Conservation (phyloP, 2,329 filamentous ascomycete genomes). For the Corynespora cassiicola region DNA sequence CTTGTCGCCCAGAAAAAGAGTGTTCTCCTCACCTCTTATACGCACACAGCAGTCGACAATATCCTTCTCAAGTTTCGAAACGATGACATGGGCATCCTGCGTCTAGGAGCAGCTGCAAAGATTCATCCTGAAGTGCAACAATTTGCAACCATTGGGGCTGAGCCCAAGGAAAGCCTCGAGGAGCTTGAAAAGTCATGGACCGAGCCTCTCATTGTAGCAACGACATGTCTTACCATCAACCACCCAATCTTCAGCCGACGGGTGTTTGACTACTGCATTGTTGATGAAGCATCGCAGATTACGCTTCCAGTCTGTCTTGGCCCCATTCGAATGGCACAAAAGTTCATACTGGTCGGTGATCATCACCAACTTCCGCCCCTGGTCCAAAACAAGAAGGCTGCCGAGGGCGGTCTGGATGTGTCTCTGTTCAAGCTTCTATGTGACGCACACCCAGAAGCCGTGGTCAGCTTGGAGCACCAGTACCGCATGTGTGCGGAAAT, state of each 20-base stretch:
- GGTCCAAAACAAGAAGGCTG: constrained; percentile 89
- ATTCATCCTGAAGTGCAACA: constrained; percentile 86
- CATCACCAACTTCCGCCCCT: constrained; percentile 95
- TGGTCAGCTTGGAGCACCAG: constrained; percentile 92
- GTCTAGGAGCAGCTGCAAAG: constrained; percentile 85
- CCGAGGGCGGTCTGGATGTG: constrained; percentile 84
- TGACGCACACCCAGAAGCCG: constrained; percentile 83
- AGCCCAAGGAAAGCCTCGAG: constrained; percentile 77
- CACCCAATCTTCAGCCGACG: constrained; percentile 88
- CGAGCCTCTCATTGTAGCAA: constrained; percentile 86
- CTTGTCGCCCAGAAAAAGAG: constrained; percentile 89
- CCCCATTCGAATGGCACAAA: constrained; percentile 89
- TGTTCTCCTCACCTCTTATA: constrained; percentile 92
- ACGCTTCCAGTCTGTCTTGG: constrained; percentile 93
- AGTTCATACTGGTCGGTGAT: constrained; percentile 94
- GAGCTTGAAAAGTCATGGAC: constrained; percentile 86
- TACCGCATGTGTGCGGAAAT: constrained; percentile 99
- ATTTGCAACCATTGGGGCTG: constrained; percentile 80
- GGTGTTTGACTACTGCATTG: constrained; percentile 96
- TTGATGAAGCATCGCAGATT: constrained; percentile 97
- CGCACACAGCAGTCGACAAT: constrained; percentile 97
- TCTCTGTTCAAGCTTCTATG: constrained; percentile 94
- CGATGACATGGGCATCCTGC: constrained; percentile 78
- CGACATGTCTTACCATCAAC: constrained; percentile 90
- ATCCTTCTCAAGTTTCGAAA: constrained; percentile 90